Base-by-base conservation (phyloP, 2,329 filamentous ascomycete species). In the Talaromyces piceae region DNA sequence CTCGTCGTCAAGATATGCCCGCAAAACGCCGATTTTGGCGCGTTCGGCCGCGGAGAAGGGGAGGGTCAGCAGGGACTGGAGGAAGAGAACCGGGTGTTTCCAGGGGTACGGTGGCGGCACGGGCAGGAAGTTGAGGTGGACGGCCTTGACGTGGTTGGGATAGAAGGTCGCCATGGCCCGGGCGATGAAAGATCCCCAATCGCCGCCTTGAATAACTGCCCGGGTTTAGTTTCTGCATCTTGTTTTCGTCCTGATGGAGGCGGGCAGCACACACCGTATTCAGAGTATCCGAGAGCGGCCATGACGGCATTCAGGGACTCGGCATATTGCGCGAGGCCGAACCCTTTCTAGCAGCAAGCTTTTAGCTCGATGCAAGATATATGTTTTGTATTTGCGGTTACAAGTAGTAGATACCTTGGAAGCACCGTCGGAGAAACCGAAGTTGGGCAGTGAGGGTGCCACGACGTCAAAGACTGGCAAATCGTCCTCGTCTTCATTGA, bases 291-390 rank as follows among this genome's bases (percentile, higher is more conserved):
- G 2, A 89, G 74, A 11, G 76, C 74, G 5, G 78, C 67, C 86
- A 90, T 90, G 7, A 89, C 68, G 51, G 81, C 82, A 63, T 89
- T 79, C 56, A 80, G 71, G 0, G 76, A 75, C 63, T 88, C 81
- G 2, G 82, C 81, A 58, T 85, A 84, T 56, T 85, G 78, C 18
- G 72, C 70, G 13, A 80, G 59, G 2, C 73, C 76, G 54, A 86
- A 86, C 0, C 82, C 81, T 51, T 70, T 72, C 64, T 79, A 73
- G 47, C 11, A n/a, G 18, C 6, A 12, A 16, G 31, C n/a, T n/a
- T n/a, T n/a, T n/a, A n/a, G n/a, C n/a, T n/a, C n/a, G n/a, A n/a
- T n/a, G n/a, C n/a, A n/a, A n/a, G n/a, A n/a, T n/a, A n/a, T n/a
- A n/a, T n/a, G n/a, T n/a, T n/a, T n/a, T n/a, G n/a, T n/a, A 11